Percentiles rank a stretch among this genome's conserved stretches.
Evolutionary conservation across 495 filamentous ascomycete species (phyloP).

Genomic region (Xylaria sp.): DNA sequence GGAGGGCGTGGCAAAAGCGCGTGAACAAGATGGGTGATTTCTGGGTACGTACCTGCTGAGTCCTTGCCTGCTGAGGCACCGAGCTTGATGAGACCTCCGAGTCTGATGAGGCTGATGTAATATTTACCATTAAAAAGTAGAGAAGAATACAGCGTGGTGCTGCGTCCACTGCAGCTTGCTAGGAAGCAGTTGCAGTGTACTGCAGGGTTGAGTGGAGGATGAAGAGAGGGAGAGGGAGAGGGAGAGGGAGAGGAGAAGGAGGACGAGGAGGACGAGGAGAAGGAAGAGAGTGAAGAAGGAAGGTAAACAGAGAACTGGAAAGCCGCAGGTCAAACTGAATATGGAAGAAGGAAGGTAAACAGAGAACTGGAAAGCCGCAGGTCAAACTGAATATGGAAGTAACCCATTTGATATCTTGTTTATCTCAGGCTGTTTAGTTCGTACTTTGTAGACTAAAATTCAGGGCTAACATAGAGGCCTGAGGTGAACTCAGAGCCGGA

Average conservation of each 20-base stretch:
- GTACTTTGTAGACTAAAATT: neutral
- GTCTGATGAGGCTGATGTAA: neutral
- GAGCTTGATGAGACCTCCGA: neutral
- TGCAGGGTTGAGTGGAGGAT: neutral
- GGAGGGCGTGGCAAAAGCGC: neutral
- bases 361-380: neutral
- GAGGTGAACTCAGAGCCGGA: neutral
- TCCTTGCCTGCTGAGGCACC: neutral
- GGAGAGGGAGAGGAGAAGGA: no score
- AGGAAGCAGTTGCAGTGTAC: neutral
- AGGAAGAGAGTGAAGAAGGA: neutral
- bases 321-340: neutral
- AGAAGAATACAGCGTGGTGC: neutral
- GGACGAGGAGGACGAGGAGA: neutral
- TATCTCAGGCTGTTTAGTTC: neutral
- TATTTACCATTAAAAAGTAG: neutral
- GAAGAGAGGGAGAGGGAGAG: neutral
- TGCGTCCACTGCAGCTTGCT: neutral
- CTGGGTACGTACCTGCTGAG: neutral
- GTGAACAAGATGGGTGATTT: neutral
- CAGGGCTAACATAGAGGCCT: neutral
- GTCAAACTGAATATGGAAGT: neutral
- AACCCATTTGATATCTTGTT: neutral
- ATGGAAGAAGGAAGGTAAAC: neutral
- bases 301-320: neutral